Percentiles rank a stretch among this genome's conserved stretches.
These are phyloP conservation scores for Atkinsonella hypoxylon DNA, from an alignment of 2,329 filamentous ascomycete species.

Conservation along the genomic window DNA sequence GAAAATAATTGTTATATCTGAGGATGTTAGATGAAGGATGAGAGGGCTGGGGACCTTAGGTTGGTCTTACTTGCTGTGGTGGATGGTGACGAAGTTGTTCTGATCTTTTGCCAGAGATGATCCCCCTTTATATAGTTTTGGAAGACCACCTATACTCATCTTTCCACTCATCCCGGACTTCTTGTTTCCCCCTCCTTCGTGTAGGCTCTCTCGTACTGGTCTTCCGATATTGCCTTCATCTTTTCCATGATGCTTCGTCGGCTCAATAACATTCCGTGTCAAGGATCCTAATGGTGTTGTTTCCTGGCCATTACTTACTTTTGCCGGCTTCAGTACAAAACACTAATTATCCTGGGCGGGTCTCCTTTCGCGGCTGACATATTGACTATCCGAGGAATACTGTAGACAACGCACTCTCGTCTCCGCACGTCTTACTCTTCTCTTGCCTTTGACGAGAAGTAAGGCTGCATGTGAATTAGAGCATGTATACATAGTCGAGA, in stretches of 20 bases:
- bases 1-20: not conserved
- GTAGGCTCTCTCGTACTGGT: not conserved
- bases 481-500: not conserved
- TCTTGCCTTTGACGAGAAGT: not conserved
- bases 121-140: not conserved
- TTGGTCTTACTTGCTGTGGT: not conserved
- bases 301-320: not conserved
- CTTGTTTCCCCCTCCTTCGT: not conserved
- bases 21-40: not conserved
- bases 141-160: not conserved
- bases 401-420: not conserved
- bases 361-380: not conserved
- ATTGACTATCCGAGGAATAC: not conserved
- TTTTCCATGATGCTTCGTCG: not conserved
- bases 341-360: not conserved
- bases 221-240: not conserved
- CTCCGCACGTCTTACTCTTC: not conserved
- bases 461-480: not conserved
- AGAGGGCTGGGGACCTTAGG: not conserved
- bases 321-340: not conserved
- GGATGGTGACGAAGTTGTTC: not conserved
- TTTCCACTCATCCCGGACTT: not conserved
- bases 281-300: not conserved
- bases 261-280: not conserved
- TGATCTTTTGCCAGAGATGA: not conserved